Evolutionary conservation across 2,329 filamentous ascomycete genomes (phyloP).

Genomic region (Aureobasidium sp.): DNA sequence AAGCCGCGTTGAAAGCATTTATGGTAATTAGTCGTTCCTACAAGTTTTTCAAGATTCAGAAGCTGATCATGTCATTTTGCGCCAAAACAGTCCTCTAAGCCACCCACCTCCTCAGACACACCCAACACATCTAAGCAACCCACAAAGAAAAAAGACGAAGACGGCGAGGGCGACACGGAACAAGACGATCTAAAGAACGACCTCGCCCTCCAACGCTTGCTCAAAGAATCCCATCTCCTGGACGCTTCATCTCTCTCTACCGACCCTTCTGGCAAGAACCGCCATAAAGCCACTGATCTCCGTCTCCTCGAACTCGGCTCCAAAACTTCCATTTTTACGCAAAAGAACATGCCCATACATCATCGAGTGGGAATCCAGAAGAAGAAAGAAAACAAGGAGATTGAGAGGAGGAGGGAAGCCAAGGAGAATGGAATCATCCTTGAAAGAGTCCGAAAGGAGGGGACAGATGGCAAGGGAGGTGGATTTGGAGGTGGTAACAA

Average conservation of each 20-base stretch:
- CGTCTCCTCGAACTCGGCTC: conserved; percentile 73
- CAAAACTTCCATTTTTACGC: conserved; percentile 64
- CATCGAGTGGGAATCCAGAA: conserved; percentile 76
- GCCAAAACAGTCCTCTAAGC: conserved; percentile 37
- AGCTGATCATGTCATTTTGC: conserved; percentile 17
- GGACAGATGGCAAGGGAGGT: conserved; percentile 18
- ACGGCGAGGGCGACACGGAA: conserved; percentile 48
- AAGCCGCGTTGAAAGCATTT: conserved; percentile 67
- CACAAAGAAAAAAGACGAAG: conserved; percentile 17
- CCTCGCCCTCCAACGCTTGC: conserved; percentile 79
- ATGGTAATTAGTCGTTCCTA: conserved; percentile 46
- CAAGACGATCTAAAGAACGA: conserved; percentile 74
- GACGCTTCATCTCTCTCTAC: conserved; percentile 47
- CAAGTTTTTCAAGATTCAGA: neutral
- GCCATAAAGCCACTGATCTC: conserved; percentile 74
- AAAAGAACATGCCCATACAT: conserved; percentile 82
- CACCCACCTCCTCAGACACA: conserved; percentile 31
- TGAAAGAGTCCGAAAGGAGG: conserved; percentile 48
- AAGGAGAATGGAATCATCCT: conserved; percentile 85
- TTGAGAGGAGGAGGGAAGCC: conserved; percentile 66
- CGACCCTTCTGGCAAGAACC: conserved; percentile 56
- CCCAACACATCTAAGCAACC: conserved; percentile 16
- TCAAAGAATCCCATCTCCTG: conserved; percentile 86
- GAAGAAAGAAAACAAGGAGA: conserved; percentile 57
- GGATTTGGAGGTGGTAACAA: conserved; percentile 18